phyloP scores from a whole-genome alignment of 331 rosid species.

The Malus hybrid region DNA sequence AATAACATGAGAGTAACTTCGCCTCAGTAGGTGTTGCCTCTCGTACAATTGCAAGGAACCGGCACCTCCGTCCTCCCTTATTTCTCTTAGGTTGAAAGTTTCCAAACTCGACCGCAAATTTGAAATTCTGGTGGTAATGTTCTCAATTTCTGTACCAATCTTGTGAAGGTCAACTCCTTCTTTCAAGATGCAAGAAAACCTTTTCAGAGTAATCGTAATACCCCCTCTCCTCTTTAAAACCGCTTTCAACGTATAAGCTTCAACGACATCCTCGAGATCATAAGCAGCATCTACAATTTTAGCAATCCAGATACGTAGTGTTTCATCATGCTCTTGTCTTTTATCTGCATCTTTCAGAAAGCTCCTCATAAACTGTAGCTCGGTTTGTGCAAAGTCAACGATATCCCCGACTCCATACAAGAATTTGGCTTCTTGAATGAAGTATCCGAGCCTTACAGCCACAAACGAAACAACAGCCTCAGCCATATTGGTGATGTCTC shows the following conservation, averaged over 20 bases:
- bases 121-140: background rate
- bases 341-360: constrained; percentile 10
- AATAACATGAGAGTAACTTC: background rate
- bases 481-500: too few relatives aligned
- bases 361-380: background rate
- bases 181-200: background rate
- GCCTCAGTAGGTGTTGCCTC: background rate
- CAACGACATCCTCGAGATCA: constrained; percentile 11
- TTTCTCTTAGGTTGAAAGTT: background rate
- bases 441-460: too few relatives aligned
- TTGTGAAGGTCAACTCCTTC: background rate
- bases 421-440: background rate
- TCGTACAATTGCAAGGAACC: background rate
- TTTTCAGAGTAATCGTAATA: background rate
- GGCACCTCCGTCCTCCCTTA: background rate
- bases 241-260: background rate
- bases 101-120: background rate
- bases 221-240: background rate
- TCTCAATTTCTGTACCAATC: background rate
- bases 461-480: too few relatives aligned
- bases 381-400: background rate
- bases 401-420: background rate
- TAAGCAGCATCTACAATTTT: constrained; percentile 8
- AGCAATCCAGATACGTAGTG: background rate
- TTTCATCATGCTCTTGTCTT: background rate